Conservation (phyloP, 2,329 filamentous ascomycete genomes). For the Arachnopeziza araneosa region DNA sequence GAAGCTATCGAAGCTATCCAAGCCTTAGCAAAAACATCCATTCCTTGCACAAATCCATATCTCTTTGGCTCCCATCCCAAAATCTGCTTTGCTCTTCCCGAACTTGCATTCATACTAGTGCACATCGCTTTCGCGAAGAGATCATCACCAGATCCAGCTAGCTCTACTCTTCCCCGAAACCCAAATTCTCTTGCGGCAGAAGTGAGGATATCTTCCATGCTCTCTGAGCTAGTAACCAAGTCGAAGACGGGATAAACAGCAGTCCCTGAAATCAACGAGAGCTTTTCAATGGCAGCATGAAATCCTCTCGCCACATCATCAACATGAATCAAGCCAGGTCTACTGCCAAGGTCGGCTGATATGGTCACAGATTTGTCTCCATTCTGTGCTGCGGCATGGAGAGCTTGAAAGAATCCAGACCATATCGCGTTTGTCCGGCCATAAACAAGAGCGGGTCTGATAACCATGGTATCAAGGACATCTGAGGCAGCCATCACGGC, state of each 20-base stretch:
- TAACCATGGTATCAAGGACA: conserved; percentile 31
- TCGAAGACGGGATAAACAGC: conserved; percentile 35
- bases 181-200: conserved; percentile 23
- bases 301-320: conserved; percentile 34
- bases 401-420: conserved; percentile 22
- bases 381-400: conserved; percentile 24
- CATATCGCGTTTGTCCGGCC: conserved; percentile 32
- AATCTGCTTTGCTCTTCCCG: conserved; percentile 28
- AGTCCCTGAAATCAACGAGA: conserved; percentile 23
- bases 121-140: conserved; percentile 24
- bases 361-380: conserved; percentile 17
- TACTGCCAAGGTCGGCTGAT: conserved; percentile 18
- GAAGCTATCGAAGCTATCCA: conserved; percentile 9
- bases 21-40: conserved; percentile 19
- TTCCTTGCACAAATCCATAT: conserved; percentile 15
- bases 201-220: conserved; percentile 28
- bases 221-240: conserved; percentile 31
- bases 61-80: conserved; percentile 33
- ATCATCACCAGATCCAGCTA: conserved; percentile 23
- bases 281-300: conserved; percentile 30
- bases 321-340: conserved; percentile 32
- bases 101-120: conserved; percentile 21
- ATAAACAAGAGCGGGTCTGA: conserved; percentile 33
- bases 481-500: conserved; percentile 28
- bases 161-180: conserved; percentile 25